phyloP scores from a whole-genome alignment of 2,329 filamentous ascomycete genomes.

The Dichotomopilus funicola region DNA sequence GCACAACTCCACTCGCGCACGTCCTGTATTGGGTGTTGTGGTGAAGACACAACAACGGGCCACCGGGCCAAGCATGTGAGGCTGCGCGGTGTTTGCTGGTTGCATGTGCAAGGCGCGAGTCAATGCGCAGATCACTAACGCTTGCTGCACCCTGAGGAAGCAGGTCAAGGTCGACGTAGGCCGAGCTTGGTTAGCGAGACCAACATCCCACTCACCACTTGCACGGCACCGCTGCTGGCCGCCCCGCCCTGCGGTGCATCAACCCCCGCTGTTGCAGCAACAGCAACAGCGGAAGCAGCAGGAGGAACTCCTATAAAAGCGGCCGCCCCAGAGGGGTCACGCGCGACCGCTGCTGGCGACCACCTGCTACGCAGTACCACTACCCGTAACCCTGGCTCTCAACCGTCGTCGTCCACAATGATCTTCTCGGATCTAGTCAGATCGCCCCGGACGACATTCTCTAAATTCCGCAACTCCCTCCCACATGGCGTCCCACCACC shows the following conservation, averaged over 20 bases:
- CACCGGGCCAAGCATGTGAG: not conserved
- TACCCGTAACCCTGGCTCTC: constrained; percentile 14
- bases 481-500: constrained; percentile 26
- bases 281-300: too few relatives aligned
- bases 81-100: not conserved
- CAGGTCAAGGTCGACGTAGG: constrained; percentile 12
- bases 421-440: constrained; percentile 56
- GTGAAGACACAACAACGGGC: not conserved
- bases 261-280: too few relatives aligned
- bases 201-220: constrained; percentile 24
- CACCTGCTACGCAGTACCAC: constrained; percentile 2
- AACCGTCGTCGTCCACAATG: constrained; percentile 36
- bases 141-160: constrained; percentile 9
- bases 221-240: constrained; percentile 21
- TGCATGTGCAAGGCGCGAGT: constrained; percentile 9
- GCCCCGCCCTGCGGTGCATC: constrained; percentile 9
- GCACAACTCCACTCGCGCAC: too few relatives aligned
- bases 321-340: constrained; percentile 11
- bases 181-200: constrained; percentile 17
- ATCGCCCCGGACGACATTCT: constrained; percentile 46
- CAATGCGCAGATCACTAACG: constrained; percentile 24
- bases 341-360: constrained; percentile 19
- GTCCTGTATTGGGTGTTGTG: too few relatives aligned
- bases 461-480: constrained; percentile 42
- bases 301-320: constrained; percentile 21